phyloP scores from a whole-genome alignment of 2,329 filamentous ascomycete genomes.

The Curvularia lunata region DNA sequence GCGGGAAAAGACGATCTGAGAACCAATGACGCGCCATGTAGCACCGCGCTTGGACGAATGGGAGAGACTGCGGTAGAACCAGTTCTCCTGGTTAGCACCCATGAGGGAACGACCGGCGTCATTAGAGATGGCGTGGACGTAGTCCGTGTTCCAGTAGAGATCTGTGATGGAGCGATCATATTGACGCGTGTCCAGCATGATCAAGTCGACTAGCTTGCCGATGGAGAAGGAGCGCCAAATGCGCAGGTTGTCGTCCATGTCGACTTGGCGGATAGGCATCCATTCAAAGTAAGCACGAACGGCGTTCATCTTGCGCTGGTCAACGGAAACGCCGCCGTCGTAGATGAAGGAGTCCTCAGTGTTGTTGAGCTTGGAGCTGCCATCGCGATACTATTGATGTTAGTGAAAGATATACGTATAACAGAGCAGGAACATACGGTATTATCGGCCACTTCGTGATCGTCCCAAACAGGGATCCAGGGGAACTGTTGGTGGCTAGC shows the following conservation, averaged over 20 bases:
- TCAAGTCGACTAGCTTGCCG: conserved; percentile 51
- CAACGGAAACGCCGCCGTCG: conserved; percentile 50
- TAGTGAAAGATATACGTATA: neutral
- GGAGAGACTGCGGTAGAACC: conserved; percentile 61
- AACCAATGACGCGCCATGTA: conserved; percentile 73
- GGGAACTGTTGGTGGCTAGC: conserved; percentile 50
- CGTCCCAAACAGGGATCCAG: conserved; percentile 57
- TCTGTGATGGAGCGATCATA: conserved; percentile 55
- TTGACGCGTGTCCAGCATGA: conserved; percentile 54
- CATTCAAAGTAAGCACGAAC: conserved; percentile 55
- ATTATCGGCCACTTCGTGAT: conserved; percentile 52
- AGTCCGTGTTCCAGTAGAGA: conserved; percentile 64
- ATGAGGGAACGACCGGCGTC: conserved; percentile 73
- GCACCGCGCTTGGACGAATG: conserved; percentile 68
- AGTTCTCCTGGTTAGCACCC: conserved; percentile 74
- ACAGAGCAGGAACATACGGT: conserved; percentile 7
- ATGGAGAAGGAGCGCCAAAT: conserved; percentile 54
- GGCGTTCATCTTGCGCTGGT: conserved; percentile 56
- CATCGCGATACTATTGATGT: conserved; percentile 45
- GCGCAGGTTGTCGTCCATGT: conserved; percentile 52
- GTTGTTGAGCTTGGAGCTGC: conserved; percentile 51
- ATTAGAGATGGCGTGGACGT: conserved; percentile 67
- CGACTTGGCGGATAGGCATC: conserved; percentile 54
- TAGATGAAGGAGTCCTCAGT: conserved; percentile 52
- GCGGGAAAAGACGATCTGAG: conserved; percentile 71